These are phyloP conservation scores for Paramecium pentaurelia DNA, from an alignment of 73 alveolate genomes.

Conservation along the genomic window DNA sequence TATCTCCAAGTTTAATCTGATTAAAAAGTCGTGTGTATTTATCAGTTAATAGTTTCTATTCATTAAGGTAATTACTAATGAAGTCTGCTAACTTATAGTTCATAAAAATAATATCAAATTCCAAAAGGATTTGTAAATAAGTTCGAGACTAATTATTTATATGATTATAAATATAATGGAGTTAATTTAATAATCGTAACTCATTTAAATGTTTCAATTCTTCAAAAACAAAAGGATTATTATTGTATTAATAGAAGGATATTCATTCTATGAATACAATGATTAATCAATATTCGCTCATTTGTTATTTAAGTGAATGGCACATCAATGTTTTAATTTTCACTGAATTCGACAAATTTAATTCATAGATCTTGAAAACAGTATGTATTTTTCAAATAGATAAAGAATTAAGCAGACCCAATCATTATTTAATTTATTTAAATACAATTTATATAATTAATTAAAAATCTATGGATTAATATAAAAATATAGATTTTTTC, in stretches of 20 bases:
- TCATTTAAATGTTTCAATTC: background rate
- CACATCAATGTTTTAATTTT: too few species aligned
- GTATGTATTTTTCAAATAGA: too few species aligned
- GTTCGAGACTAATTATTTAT: background rate
- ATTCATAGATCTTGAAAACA: too few species aligned
- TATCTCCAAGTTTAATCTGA: background rate
- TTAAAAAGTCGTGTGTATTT: background rate
- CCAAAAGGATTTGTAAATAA: background rate
- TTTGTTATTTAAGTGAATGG: too few species aligned
- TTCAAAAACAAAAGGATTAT: background rate
- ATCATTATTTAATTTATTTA: too few species aligned
- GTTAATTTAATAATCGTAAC: background rate
- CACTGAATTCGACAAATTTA: too few species aligned
- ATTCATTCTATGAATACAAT: too few species aligned
- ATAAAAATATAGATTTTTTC: constrained; percentile 81
- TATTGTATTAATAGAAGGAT: too few species aligned
- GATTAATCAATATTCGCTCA: too few species aligned
- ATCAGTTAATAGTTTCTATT: background rate
- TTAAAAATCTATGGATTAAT: constrained; percentile 80
- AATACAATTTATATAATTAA: background rate
- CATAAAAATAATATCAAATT: background rate
- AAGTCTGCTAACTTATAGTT: background rate
- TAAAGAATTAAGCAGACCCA: too few species aligned
- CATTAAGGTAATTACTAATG: background rate
- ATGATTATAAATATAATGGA: background rate